Conservation (phyloP, 2,329 filamentous ascomycete genomes). For the Pseudogymnoascus sp. region DNA sequence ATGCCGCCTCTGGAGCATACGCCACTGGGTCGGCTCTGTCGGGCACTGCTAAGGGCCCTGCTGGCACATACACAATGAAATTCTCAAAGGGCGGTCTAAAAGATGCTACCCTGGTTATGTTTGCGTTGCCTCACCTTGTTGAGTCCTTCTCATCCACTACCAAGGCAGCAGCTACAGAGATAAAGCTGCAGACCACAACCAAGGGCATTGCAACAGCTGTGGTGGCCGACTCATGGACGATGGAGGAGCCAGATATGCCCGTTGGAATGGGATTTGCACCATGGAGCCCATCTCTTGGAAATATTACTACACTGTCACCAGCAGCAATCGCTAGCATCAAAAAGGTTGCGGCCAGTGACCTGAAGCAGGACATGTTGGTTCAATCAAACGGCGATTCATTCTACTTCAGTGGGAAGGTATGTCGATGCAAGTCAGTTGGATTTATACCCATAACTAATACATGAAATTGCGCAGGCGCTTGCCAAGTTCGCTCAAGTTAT, state of each 20-base stretch:
- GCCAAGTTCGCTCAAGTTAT: slow-evolving; percentile 67
- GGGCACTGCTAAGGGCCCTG: slow-evolving; percentile 49
- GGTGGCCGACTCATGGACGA: slow-evolving; percentile 63
- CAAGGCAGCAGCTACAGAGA: slow-evolving; percentile 37
- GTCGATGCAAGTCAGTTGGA: slow-evolving; percentile 17
- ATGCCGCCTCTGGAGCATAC: slow-evolving; percentile 68
- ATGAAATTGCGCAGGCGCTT: slow-evolving; percentile 42
- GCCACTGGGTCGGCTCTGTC: slow-evolving; percentile 54
- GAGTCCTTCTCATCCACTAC: slow-evolving; percentile 59
- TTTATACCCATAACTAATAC: slow-evolving; percentile 24
- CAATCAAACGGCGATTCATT: slow-evolving; percentile 75
- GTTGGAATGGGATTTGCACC: slow-evolving; percentile 67
- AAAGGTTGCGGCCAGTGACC: slow-evolving; percentile 58
- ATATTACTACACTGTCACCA: slow-evolving; percentile 39
- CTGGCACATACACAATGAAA: slow-evolving; percentile 62
- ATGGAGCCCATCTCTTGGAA: slow-evolving; percentile 52
- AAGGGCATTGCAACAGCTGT: slow-evolving; percentile 74
- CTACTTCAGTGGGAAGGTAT: slow-evolving; percentile 83
- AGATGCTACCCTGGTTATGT: slow-evolving; percentile 63
- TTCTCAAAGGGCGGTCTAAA: slow-evolving; percentile 64
- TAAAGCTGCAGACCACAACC: slow-evolving; percentile 69
- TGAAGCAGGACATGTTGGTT: slow-evolving; percentile 63
- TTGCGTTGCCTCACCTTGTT: slow-evolving; percentile 77
- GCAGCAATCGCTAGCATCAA: slow-evolving; percentile 51
- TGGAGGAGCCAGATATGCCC: slow-evolving; percentile 67